Evolutionary conservation across 768 basidiomycete species (phyloP).

Genomic region (Clitopilus passeckerianus): DNA sequence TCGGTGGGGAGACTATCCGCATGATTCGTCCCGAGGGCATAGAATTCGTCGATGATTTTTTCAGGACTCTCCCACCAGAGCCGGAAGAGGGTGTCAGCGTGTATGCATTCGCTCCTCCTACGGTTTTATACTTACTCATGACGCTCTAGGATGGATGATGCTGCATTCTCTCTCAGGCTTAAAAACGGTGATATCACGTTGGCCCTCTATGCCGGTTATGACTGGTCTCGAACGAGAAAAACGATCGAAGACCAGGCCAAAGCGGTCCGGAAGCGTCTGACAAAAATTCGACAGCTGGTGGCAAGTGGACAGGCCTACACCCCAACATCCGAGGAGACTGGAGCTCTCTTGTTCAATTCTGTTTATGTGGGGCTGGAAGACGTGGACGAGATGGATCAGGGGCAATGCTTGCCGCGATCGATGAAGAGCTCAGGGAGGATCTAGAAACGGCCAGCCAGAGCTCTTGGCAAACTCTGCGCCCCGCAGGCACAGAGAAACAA

Average conservation of each 20-base stretch:
- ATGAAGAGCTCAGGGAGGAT: conserved; percentile 81
- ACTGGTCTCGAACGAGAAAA: conserved; percentile 84
- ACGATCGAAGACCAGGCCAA: conserved; percentile 85
- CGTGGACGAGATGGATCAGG: conserved; percentile 67
- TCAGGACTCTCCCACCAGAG: conserved; percentile 60
- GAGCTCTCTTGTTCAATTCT: conserved; percentile 86
- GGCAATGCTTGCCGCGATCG: conserved; percentile 86
- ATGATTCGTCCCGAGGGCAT: conserved; percentile 64
- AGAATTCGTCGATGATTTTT: conserved; percentile 70
- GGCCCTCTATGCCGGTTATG: conserved; percentile 89
- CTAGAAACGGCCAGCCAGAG: conserved; percentile 71
- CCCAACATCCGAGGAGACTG: conserved; percentile 65
- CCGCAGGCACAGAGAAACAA: conserved; percentile 35
- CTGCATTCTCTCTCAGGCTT: conserved; percentile 48
- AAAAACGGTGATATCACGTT: conserved; percentile 61
- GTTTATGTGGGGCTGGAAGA: conserved; percentile 90
- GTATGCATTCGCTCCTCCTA: conserved; percentile 30
- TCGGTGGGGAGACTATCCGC: conserved; percentile 84
- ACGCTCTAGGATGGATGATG: conserved; percentile 35
- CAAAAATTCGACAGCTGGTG: conserved; percentile 88
- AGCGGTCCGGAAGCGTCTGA: conserved; percentile 79
- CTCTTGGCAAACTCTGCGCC: conserved; percentile 87
- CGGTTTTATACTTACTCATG: background rate
- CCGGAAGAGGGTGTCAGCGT: conserved; percentile 33
- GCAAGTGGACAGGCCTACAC: conserved; percentile 88